phyloP scores from a whole-genome alignment of 345 rosid genomes.

The Rubroshorea leprosula region DNA sequence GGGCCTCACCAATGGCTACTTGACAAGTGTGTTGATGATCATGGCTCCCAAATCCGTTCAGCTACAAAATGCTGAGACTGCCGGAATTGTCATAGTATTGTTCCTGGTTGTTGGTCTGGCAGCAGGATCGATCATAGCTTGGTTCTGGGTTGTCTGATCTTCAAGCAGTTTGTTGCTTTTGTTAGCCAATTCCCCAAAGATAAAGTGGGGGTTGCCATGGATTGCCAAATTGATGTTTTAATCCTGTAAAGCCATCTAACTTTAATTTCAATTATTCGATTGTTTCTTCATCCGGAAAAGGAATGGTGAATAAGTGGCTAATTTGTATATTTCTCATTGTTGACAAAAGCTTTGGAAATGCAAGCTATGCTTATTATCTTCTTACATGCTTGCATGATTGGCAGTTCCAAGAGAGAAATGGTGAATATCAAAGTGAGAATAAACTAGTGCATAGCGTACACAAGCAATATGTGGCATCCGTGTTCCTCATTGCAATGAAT shows the following conservation, averaged over 20 bases:
- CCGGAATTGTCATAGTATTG: slow-evolving; percentile 75
- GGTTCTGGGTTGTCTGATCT: slow-evolving; percentile 86
- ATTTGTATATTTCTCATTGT: too few relatives aligned
- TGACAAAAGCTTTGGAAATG: too few relatives aligned
- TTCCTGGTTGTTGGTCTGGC: slow-evolving; percentile 79
- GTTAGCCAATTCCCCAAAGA: not conserved
- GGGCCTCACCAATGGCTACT: slow-evolving; percentile 83
- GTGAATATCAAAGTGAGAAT: too few relatives aligned
- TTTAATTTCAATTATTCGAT: not conserved
- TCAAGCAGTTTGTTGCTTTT: not conserved
- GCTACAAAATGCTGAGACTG: slow-evolving; percentile 77
- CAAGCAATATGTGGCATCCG: too few relatives aligned
- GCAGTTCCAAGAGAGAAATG: too few relatives aligned
- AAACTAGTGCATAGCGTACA: too few relatives aligned
- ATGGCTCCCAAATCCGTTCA: slow-evolving; percentile 68
- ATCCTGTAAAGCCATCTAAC: slow-evolving; percentile 3
- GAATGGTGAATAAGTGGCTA: too few relatives aligned
- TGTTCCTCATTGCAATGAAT: too few relatives aligned
- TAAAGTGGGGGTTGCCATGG: not conserved
- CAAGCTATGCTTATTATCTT: too few relatives aligned
- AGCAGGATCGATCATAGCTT: slow-evolving; percentile 54
- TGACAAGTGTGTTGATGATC: slow-evolving; percentile 85
- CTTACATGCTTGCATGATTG: too few relatives aligned
- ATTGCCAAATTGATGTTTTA: not conserved
- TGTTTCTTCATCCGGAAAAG: not conserved